Evolutionary conservation across 2,329 filamentous ascomycete genomes (phyloP), one percentile per base, ranked within the genome.

Genomic region (Periglandula ipomoeae): DNA sequence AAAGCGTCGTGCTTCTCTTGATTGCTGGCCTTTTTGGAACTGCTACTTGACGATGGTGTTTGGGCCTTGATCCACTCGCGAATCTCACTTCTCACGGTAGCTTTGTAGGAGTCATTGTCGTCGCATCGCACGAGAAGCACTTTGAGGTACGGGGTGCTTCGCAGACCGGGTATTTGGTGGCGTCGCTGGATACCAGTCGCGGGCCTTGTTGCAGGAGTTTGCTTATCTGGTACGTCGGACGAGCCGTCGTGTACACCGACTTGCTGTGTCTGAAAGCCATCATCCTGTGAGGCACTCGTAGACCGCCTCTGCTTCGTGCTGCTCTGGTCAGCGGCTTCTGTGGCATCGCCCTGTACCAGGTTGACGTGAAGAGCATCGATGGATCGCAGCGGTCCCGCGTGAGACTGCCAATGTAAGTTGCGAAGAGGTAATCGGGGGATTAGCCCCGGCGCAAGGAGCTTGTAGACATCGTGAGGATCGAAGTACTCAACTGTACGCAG

Each of bases 401-500:
- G 88, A 13, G 93, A 95, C 66, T 97, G 94, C 93, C 93, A 98
- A 62, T 97, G 89, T 41, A 98, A 81, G 61, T 97, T 94, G 55
- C 84, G 85, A 34, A 98, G 75, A 30, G 93, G 93, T 0, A 97
- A 76, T 48, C 87, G 85, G 38, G 85, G 75, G 37, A 86, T 75
- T 50, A 98, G 74, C 50, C 90, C 82, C 3, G 87, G 81, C 10
- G 85, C 84, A 39, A 97, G 73, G 46, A 91, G 77, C 51, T 87
- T 82, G 69, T 91, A 97, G 54, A 97, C 79, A 60, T 87, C 84
- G 63, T 88, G 86, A 47, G 93, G 91, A 70, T 98, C 93, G 71
- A 87, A 89, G 71, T 95, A 98, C 74, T 97, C 90, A 72, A 96
- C 89, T 95, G 24, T 7, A 38, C 43, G 35, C 20, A n/a, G n/a